Conservation (phyloP, 495 filamentous ascomycete genomes). For the Neurospora pannonica region DNA sequence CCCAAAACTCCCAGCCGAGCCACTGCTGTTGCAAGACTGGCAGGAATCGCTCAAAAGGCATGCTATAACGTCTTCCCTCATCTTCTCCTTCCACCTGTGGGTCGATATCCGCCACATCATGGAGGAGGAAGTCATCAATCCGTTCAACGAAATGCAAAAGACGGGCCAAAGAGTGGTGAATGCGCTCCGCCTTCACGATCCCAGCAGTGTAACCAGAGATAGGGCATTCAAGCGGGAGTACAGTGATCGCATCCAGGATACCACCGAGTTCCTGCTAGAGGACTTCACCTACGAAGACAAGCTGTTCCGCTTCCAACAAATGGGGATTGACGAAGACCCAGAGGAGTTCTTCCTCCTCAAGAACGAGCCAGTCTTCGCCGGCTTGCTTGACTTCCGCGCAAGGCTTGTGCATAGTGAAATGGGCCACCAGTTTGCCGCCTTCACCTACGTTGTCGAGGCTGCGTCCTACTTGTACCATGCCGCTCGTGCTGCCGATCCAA, state of each 20-base stretch:
- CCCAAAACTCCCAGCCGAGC: constrained; percentile 8
- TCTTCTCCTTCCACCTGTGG: constrained; percentile 19
- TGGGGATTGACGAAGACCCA: constrained; percentile 1
- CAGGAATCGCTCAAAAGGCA: constrained; percentile 6
- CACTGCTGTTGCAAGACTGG: constrained; percentile 13
- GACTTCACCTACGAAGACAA: constrained; percentile 15
- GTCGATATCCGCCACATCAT: constrained; percentile 23
- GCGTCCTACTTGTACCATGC: constrained; percentile 12
- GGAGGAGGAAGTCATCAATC: constrained; percentile 10
- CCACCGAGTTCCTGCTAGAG: constrained; percentile 7
- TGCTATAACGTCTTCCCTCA: constrained; percentile 2
- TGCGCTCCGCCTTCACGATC: not conserved
- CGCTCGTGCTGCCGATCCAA: constrained; percentile 3
- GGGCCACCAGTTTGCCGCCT: constrained; percentile 10
- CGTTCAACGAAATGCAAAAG: constrained; percentile 12
- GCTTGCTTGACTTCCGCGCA: constrained; percentile 19
- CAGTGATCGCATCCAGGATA: constrained; percentile 8
- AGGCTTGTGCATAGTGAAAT: constrained; percentile 16
- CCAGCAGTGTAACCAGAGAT: not conserved
- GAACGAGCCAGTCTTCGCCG: constrained; percentile 17
- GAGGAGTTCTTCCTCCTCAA: constrained; percentile 12
- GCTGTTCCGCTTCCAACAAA: constrained; percentile 1
- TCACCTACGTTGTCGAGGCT: constrained; percentile 8
- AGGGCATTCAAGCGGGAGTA: constrained; percentile 8
- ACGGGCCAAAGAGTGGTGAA: constrained; percentile 6